These are phyloP conservation scores for Aspergillus tanneri DNA, from an alignment of 2,329 filamentous ascomycete species.

Conservation along the genomic window DNA sequence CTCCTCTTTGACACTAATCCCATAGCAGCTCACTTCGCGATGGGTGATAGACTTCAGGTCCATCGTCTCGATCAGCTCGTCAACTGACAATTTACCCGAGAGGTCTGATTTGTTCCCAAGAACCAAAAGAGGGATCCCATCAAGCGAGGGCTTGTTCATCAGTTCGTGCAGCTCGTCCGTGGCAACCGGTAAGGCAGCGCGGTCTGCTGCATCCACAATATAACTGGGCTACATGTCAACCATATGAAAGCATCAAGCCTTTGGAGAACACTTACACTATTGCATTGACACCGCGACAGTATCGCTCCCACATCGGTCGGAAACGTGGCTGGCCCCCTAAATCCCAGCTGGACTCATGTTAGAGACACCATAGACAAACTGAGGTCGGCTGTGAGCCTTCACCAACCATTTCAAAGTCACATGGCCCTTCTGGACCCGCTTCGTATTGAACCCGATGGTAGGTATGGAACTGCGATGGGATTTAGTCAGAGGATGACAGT, in stretches of 20 bases:
- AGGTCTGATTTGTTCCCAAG: conserved; percentile 97
- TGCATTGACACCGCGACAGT: conserved; percentile 94
- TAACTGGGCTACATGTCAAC: conserved; percentile 55
- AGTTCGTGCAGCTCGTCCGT: conserved; percentile 90
- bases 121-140: conserved; percentile 88
- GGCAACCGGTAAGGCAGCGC: conserved; percentile 74
- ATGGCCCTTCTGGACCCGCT: conserved; percentile 95
- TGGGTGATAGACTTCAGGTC: conserved; percentile 85
- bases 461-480: conserved; percentile 76
- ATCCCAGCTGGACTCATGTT: conserved; percentile 68
- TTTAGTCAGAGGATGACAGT: conserved; percentile 16
- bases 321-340: conserved; percentile 95
- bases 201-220: conserved; percentile 94
- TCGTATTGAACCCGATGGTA: conserved; percentile 99
- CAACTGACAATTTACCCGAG: conserved; percentile 83
- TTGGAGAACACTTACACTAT: conserved; percentile 65
- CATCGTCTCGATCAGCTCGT: conserved; percentile 91
- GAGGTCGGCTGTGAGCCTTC: not conserved
- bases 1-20: conserved; percentile 97
- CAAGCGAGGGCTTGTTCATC: conserved; percentile 77
- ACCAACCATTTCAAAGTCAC: conserved; percentile 90
- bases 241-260: not conserved
- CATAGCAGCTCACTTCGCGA: conserved; percentile 96
- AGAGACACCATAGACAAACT: conserved; percentile 14
- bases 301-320: conserved; percentile 98